Conservation (phyloP, 805 yeast species). For the Sungouiozyma intestinalis region DNA sequence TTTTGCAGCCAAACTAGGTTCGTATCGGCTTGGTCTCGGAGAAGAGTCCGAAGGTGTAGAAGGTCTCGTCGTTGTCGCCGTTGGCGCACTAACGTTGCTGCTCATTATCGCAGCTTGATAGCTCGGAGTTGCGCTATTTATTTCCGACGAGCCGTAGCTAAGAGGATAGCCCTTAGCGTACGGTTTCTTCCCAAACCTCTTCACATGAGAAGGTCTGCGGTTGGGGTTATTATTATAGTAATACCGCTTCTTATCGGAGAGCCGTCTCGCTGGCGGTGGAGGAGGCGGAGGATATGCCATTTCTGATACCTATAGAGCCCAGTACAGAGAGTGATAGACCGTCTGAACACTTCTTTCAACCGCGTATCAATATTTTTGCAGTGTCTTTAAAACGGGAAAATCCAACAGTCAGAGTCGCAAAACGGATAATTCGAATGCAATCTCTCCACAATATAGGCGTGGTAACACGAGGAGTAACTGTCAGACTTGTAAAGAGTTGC, state of each 20-base stretch:
- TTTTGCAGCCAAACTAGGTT: constrained; percentile 16
- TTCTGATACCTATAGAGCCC: too few species aligned
- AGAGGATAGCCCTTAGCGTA: constrained; percentile 4
- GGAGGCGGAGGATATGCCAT: constrained; percentile 14
- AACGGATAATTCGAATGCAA: not conserved
- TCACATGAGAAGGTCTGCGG: constrained; percentile 12
- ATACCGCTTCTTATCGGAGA: constrained; percentile 23
- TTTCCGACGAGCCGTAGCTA: not conserved
- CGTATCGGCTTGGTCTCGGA: constrained; percentile 20
- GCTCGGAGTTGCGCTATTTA: constrained; percentile 1
- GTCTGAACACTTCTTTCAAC: too few species aligned
- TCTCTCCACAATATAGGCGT: not conserved
- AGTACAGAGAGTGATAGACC: too few species aligned
- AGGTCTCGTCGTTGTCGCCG: not conserved
- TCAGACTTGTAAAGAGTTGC: too few species aligned
- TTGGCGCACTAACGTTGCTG: not conserved
- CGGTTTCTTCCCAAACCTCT: constrained; percentile 10
- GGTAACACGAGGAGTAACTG: not conserved
- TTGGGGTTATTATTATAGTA: constrained; percentile 21
- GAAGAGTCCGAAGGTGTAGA: constrained; percentile 1
- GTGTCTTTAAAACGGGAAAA: not conserved
- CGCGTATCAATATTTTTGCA: too few species aligned
- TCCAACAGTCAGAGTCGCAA: not conserved
- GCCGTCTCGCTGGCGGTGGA: constrained; percentile 11
- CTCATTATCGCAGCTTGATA: constrained; percentile 1